Conservation (phyloP, 2,329 filamentous ascomycete genomes). For the Fusarium devonianum region DNA sequence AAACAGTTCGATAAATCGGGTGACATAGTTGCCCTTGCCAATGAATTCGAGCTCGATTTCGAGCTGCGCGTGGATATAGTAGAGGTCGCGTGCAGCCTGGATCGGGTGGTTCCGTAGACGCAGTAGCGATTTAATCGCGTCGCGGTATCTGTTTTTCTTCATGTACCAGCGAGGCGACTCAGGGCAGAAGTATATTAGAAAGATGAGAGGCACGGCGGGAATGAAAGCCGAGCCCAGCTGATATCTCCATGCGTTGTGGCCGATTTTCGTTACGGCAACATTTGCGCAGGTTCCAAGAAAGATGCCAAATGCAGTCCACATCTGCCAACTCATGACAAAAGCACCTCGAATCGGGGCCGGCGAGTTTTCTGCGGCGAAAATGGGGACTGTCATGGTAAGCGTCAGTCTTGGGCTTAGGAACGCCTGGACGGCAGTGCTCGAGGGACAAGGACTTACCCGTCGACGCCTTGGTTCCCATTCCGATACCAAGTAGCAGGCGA, state of each 20-base stretch:
- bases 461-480: conserved; percentile 77
- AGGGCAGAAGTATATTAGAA: conserved; percentile 70
- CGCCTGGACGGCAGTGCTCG: too few species aligned
- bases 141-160: conserved; percentile 68
- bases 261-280: conserved; percentile 53
- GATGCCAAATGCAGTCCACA: conserved; percentile 71
- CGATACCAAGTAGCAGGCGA: conserved; percentile 77
- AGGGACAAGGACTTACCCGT: conserved; percentile 50
- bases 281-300: conserved; percentile 68
- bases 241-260: conserved; percentile 62
- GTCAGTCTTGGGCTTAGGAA: too few species aligned
- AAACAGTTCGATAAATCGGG: conserved; percentile 70
- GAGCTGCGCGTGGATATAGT: conserved; percentile 71
- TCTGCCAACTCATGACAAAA: conserved; percentile 83
- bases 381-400: conserved; percentile 64
- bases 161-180: conserved; percentile 72
- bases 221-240: conserved; percentile 72
- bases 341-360: conserved; percentile 75
- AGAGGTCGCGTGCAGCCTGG: conserved; percentile 67
- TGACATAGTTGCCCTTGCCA: conserved; percentile 62
- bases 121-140: conserved; percentile 65
- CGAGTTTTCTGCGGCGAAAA: conserved; percentile 78
- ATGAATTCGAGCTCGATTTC: conserved; percentile 63
- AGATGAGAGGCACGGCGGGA: conserved; percentile 61
- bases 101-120: conserved; percentile 61